A percentile compares a stretch with the other conserved stretches of the same genome.
phyloP scores from a whole-genome alignment of 179 eudicot genomes.

The Silene coronaria region DNA sequence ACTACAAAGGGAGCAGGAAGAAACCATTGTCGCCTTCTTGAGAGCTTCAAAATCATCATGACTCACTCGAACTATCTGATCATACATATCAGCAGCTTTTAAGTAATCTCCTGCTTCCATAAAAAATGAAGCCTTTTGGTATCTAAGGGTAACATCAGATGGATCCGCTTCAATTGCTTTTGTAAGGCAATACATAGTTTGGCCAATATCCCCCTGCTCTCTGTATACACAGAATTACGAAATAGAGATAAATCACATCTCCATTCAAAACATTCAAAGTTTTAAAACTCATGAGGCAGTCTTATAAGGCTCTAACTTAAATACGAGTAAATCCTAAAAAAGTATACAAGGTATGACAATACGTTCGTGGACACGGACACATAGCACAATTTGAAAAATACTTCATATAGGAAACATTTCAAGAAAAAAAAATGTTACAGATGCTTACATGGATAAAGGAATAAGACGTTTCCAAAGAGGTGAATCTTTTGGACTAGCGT shows the following conservation, averaged over 20 bases:
- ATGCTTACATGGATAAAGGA: conserved; percentile 63
- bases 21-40: conserved; percentile 55
- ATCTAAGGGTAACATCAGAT: conserved; percentile 49
- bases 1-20: conserved; percentile 15
- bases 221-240: conserved; percentile 33
- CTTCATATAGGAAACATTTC: neutral
- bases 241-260: neutral
- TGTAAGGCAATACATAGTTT: conserved; percentile 59
- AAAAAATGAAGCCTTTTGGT: conserved; percentile 54
- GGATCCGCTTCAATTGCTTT: conserved; percentile 88
- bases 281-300: neutral
- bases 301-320: neutral
- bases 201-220: conserved; percentile 60
- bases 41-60: conserved; percentile 64
- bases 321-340: neutral
- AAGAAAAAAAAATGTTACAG: too few relatives aligned
- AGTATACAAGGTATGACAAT: neutral
- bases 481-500: conserved; percentile 59
- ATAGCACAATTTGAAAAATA: neutral
- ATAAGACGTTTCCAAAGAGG: conserved; percentile 70
- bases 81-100: conserved; percentile 81
- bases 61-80: conserved; percentile 47
- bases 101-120: conserved; percentile 49
- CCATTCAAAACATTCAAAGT: neutral
- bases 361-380: neutral